A percentile compares a stretch with the other conserved stretches of the same genome.
These are phyloP conservation scores for Candida verbasci DNA, from an alignment of 805 yeast species.

Conservation along the genomic window DNA sequence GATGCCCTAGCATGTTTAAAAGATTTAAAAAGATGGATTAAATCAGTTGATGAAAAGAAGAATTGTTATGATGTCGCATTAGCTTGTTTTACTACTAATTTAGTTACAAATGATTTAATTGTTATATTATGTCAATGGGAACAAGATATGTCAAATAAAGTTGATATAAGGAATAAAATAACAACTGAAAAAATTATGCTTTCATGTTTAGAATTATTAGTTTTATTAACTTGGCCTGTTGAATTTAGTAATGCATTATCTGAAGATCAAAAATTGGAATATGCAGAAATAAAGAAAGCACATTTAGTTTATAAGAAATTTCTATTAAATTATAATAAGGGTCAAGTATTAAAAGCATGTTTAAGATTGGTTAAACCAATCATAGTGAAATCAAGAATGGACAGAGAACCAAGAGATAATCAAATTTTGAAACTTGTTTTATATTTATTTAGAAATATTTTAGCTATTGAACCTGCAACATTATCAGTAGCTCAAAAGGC, in stretches of 20 bases:
- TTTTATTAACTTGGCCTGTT: conserved; percentile 82
- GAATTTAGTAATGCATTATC: conserved; percentile 57
- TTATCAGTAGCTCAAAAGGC: conserved; percentile 44
- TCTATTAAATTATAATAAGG: conserved; percentile 53
- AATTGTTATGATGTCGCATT: conserved; percentile 76
- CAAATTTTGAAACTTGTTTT: conserved; percentile 69
- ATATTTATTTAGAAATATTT: conserved; percentile 71
- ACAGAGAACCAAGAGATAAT: conserved; percentile 67
- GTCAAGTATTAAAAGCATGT: conserved; percentile 63
- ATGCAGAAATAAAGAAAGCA: conserved; percentile 56
- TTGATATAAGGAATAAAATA: conserved; percentile 21
- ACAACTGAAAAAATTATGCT: conserved; percentile 60
- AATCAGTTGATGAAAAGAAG: conserved; percentile 71
- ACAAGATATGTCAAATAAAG: conserved; percentile 26
- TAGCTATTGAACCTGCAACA: conserved; percentile 70
- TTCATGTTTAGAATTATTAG: conserved; percentile 73
- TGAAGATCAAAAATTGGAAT: conserved; percentile 52
- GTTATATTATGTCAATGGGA: conserved; percentile 78
- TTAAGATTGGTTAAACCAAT: conserved; percentile 65
- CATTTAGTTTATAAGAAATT: conserved; percentile 71
- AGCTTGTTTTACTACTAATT: conserved; percentile 77
- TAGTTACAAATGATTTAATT: conserved; percentile 68
- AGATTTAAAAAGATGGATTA: conserved; percentile 86
- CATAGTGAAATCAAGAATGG: conserved; percentile 44
- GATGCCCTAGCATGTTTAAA: conserved; percentile 84